Evolutionary conservation across 345 rosid species (phyloP).

Genomic region (Arabis alpina): DNA sequence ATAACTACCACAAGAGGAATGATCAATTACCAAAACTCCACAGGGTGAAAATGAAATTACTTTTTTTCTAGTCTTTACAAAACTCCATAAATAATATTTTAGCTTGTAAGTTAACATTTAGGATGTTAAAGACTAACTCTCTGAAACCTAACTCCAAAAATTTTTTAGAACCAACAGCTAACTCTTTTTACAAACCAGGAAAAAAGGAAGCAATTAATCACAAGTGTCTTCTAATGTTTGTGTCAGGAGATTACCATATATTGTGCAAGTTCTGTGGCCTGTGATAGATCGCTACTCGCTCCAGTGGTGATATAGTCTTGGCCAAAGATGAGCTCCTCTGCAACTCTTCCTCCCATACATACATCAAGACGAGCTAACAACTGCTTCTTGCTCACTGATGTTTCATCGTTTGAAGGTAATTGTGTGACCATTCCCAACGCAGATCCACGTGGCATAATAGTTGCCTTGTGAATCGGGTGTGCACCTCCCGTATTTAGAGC

Average conservation of each 20-base stretch:
- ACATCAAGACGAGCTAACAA: conserved; percentile 96
- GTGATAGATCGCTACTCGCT: conserved; percentile 91
- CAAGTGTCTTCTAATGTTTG: background rate
- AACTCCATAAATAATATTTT: too few species aligned
- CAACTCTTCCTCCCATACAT: conserved; percentile 99
- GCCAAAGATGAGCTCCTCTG: conserved; percentile 98
- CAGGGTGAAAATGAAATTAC: too few species aligned
- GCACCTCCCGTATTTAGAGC: conserved; percentile 92
- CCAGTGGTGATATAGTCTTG: conserved; percentile 89
- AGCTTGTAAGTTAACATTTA: background rate
- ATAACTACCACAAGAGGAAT: background rate
- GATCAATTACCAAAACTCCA: conserved; percentile 4
- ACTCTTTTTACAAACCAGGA: background rate
- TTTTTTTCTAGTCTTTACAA: too few species aligned
- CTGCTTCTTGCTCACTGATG: conserved; percentile 94
- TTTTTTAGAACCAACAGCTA: background rate
- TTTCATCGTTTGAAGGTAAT: conserved; percentile 94
- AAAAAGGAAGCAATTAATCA: background rate
- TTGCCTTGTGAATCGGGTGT: conserved; percentile 97
- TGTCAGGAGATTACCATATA: conserved; percentile 68
- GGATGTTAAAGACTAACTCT: background rate
- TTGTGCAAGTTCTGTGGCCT: conserved; percentile 94
- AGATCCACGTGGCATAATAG: conserved; percentile 98
- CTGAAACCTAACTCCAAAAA: background rate
- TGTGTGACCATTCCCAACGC: conserved; percentile 99